Percentiles rank a stretch among this genome's conserved stretches.
Evolutionary conservation across 176 grass and related monocot genomes (phyloP).

Genomic region (Puccinellia tenuiflora): DNA sequence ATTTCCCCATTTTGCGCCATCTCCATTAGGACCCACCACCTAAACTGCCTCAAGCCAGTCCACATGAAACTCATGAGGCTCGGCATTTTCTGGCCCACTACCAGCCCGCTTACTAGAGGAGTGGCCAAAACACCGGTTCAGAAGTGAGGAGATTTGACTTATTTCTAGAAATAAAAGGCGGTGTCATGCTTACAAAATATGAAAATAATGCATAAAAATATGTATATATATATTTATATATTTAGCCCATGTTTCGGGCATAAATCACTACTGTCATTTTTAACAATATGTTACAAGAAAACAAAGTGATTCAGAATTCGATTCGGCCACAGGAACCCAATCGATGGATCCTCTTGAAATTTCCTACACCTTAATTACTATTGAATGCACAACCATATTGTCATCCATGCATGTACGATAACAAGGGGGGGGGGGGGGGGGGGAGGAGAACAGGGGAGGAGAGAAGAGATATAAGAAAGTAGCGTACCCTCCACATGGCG

Average conservation of each 20-base stretch:
- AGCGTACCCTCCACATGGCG: slow-evolving; percentile 62
- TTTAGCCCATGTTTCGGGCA: too few species aligned
- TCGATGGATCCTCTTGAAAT: background rate
- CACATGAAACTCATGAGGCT: background rate
- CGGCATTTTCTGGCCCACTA: background rate
- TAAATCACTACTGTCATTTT: background rate
- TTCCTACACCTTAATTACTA: background rate
- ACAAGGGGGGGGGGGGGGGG: too few species aligned
- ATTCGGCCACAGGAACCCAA: background rate
- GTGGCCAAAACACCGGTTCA: background rate
- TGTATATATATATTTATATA: too few species aligned
- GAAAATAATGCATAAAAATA: background rate
- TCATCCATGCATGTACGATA: background rate
- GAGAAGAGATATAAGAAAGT: too few species aligned
- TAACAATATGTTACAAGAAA: background rate
- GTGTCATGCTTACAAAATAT: background rate
- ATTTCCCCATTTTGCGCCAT: background rate
- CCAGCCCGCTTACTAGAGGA: background rate
- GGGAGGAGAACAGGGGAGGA: too few species aligned
- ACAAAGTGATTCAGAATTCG: background rate
- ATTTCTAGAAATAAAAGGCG: background rate
- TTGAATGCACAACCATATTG: background rate
- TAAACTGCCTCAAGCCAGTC: background rate
- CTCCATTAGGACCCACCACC: background rate
- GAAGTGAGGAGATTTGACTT: background rate